Base-by-base conservation (phyloP, 202 grass and related monocot genomes). In the Musa balbisiana region DNA sequence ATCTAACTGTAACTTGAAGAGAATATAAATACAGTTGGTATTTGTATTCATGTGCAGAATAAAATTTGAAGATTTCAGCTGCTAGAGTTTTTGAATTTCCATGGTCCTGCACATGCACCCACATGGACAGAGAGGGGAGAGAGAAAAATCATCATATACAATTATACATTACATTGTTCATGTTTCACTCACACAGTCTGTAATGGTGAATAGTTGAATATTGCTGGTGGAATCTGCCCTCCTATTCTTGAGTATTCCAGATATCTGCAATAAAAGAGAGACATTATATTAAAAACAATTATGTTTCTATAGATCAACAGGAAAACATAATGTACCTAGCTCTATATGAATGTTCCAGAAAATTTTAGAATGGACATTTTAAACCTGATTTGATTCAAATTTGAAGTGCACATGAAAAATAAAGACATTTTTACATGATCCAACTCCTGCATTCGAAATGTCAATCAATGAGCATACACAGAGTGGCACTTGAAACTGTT, bases 111-210 rank as follows among this genome's bases (percentile, higher is more conserved):
- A 26, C 23, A 27, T 13, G 63, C 63, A 27, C 10, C 23, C 6
- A 20, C 51, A 12, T 20, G 49, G 22, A 73, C 14, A 25, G 20
- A 26, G n/a, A 73, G 51, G 55, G 9, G 11, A 73, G 51, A 5
- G 1, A 73, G 26, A 26, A 26, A 43, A 43, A 14, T 33, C 13
- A 26, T 29, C 33, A 43, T 43, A 43, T 43, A 43, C 33, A 43
- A 43, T 43, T 43, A 43, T 43, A 43, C 33, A 43, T 43, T 43
- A 43, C 33, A 43, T 43, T 43, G 33, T 43, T 43, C 33, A 43
- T 68, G 27, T 71, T 71, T 17, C 9, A 83, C 89, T 96, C 80
- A 97, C 93, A 91, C 33, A 74, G 82, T 97, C 78, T 97, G 87
- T 33, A 97, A 43, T 63, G 80, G 53, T 33, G 90, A 63, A 79